Evolutionary conservation across 192 early-diverging fungal genomes (phyloP).

Genomic region (Coemansia sp.): DNA sequence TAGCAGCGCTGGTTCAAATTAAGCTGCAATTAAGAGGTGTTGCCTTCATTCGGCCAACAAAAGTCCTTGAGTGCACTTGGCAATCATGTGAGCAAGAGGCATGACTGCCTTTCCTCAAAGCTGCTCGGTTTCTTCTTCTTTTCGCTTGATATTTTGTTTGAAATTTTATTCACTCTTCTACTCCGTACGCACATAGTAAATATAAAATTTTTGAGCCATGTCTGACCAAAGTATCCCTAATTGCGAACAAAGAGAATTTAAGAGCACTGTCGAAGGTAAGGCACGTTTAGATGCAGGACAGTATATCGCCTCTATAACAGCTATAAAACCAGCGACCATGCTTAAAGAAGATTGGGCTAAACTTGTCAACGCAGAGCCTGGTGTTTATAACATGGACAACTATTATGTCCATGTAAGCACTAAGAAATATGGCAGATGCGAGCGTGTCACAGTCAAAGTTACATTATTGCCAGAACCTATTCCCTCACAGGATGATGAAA

Average conservation of each 20-base stretch:
- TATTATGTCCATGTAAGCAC: neutral
- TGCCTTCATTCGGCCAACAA: too few relatives aligned
- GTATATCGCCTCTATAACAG: neutral
- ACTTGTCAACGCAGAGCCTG: neutral
- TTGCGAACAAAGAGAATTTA: neutral
- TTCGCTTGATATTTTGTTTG: neutral
- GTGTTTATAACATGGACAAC: neutral
- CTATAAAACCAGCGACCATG: neutral
- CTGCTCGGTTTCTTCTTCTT: neutral
- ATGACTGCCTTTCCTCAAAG: neutral
- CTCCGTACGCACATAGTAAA: neutral
- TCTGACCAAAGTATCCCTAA: neutral
- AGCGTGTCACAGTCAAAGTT: neutral
- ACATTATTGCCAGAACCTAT: too few relatives aligned
- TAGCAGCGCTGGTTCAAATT: neutral
- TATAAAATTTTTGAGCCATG: neutral
- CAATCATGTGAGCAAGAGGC: neutral
- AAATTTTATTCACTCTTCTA: neutral
- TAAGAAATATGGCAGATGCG: neutral
- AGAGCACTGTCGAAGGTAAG: neutral
- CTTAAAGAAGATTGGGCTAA: neutral
- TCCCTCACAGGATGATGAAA: neutral
- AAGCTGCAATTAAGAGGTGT: neutral
- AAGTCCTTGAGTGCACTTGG: neutral
- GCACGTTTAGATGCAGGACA: neutral